Base-by-base conservation (phyloP, 164 flowering plant genomes). In the Warburgia ugandensis region DNA sequence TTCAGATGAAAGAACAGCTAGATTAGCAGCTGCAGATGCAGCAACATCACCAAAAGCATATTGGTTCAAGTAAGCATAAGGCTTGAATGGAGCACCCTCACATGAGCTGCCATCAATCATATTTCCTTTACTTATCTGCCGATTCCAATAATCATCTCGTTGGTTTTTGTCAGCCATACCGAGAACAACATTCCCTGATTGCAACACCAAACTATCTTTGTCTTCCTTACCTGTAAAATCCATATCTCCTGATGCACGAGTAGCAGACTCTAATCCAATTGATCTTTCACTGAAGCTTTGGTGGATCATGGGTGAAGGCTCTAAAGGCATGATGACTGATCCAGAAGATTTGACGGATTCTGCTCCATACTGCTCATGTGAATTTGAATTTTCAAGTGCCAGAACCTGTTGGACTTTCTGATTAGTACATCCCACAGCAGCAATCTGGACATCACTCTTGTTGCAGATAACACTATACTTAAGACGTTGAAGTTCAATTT, bases 21-120 rank as follows among this genome's bases (percentile, higher is more conserved):
- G 56, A 61, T 65, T 82, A 48, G 90, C 90, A 65, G 92, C 96
- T 45, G 99, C 96, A 59, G 90, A 73, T 31, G 95, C 95, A 54
- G 97, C 95, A 67, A 81, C 70, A 6, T 84, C 92, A 35, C 96
- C 99, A 70, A 73, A 94, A 54, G 63, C 56, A 54, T 89, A 94
- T 39, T 76, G 66, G 74, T 94, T 94, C 30, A 69, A 36, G 37
- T 89, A 94, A 22, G 73, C 59, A 48, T 76, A 67, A 46, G 81
- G 72, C 59, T 78, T 83, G 52, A 80, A 88, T 26, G 45, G 48
- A 27, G 75, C 51, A 0, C 96, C 96, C 71, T 59, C 64, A 58
- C 68, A 80, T 17, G 47, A 36, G 62, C 48, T 48, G 23, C 42
- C 64, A 45, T 29, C 48, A n/a, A 45, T 33, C 9, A 36, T 26